Base-by-base conservation (phyloP, 345 rosid species). In the Hypericum perforatum region DNA sequence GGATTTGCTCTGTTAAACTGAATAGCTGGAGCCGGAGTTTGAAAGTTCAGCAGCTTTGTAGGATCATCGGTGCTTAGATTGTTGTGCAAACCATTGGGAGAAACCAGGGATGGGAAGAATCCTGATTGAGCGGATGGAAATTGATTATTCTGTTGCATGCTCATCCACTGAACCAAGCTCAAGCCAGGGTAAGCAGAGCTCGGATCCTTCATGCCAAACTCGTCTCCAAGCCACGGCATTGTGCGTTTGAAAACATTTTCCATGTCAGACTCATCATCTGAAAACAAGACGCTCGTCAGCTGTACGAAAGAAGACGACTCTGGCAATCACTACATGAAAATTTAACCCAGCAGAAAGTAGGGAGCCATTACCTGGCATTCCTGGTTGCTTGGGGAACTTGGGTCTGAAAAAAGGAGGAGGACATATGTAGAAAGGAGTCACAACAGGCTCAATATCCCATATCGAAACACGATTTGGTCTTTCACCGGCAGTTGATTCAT, bases 201-300 rank as follows among this genome's bases (percentile, higher is more conserved):
- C 39, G 77, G 78, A 22, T 87, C 98, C 76, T 85, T 91, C 86
- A 82, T 73, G 43, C 94, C 95, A 67, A 79, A 75, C 0, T 87
- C 98, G 64, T 91, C 98, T 59, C 95, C 98, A 59, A 87, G 83
- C 98, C 98, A 91, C 6, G 95, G 96, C 94, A 87, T 77, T 13
- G 85, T 84, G 70, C 90, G 76, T 75, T 78, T 91, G 69, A 91
- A 87, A 64, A 92, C 89, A 61, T 79, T 91, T 67, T 85, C 98
- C 0, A 79, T 69, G 37, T 91, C 96, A 11, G 85, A 55, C 55
- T 84, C 98, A 56, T 90, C 92, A 73, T 87, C 96, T 90, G 84
- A 63, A 46, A 71, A 41, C 50, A 39, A 74, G 67, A 46, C 16
- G 14, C 36, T 16, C 12, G 65, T 71, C 58, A 73, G 57, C 56